A percentile compares a stretch with the other conserved stretches of the same genome.
phyloP scores from a whole-genome alignment of 495 filamentous ascomycete genomes.

The Penicillium bovifimosum region DNA sequence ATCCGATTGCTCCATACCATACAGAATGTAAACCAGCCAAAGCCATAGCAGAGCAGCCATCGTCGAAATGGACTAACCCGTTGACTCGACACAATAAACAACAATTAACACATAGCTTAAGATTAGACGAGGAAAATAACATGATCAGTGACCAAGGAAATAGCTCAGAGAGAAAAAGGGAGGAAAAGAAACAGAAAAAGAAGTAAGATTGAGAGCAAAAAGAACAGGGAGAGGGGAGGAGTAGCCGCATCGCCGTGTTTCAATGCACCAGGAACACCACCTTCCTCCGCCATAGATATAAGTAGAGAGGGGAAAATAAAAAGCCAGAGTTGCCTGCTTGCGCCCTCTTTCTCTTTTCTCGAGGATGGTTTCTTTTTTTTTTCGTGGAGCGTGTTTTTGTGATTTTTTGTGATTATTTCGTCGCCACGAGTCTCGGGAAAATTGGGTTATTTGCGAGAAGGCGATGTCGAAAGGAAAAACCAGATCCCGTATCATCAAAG shows the following conservation, averaged over 20 bases:
- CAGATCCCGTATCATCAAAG: conserved; percentile 13
- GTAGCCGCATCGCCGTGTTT: conserved; percentile 29
- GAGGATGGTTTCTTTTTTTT: conserved; percentile 19
- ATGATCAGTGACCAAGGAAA: conserved; percentile 13
- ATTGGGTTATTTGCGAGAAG: conserved; percentile 4
- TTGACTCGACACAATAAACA: background rate
- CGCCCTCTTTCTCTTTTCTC: conserved; percentile 32
- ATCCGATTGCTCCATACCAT: conserved; percentile 8
- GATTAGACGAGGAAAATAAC: conserved; percentile 20
- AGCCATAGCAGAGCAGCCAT: background rate
- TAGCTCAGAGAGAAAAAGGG: conserved; percentile 18
- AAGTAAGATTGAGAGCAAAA: conserved; percentile 4
- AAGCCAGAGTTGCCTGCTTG: conserved; percentile 29
- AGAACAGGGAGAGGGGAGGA: conserved; percentile 12
- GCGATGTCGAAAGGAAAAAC: conserved; percentile 7
- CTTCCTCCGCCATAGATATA: conserved; percentile 39
- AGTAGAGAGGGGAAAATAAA: conserved; percentile 33
- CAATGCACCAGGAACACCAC: conserved; percentile 46
- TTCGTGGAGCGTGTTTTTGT: conserved; percentile 9
- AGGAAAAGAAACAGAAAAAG: background rate
- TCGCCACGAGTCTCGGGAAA: conserved; percentile 2
- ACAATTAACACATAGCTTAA: conserved; percentile 12
- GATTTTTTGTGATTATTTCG: conserved; percentile 11
- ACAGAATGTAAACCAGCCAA: conserved; percentile 1
- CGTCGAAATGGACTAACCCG: conserved; percentile 1